Evolutionary conservation across 768 basidiomycete species (phyloP).

Genomic region (Kockovaella imperatae): DNA sequence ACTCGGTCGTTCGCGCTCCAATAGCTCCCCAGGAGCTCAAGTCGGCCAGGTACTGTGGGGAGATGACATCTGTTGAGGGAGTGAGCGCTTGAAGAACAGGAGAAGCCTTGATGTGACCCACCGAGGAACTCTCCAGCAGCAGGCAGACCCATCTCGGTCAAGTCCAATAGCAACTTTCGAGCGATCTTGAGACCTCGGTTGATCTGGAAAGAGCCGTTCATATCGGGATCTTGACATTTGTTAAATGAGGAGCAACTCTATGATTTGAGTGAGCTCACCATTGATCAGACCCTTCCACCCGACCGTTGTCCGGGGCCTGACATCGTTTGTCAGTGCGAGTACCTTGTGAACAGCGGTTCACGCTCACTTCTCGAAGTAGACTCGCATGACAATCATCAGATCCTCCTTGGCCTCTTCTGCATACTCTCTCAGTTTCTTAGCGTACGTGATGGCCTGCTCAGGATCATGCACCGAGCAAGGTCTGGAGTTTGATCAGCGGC

Average conservation of each 20-base stretch:
- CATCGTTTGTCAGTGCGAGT: neutral
- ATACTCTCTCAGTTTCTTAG: constrained; percentile 66
- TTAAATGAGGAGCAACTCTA: too few relatives aligned
- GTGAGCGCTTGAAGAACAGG: neutral
- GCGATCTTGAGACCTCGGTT: constrained; percentile 90
- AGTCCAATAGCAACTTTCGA: constrained; percentile 73
- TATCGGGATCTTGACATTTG: constrained; percentile 62
- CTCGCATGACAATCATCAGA: constrained; percentile 90
- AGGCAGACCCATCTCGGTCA: constrained; percentile 83
- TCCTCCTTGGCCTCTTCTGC: constrained; percentile 74
- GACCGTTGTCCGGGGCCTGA: constrained; percentile 67
- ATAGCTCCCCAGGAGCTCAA: constrained; percentile 55
- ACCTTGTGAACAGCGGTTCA: neutral
- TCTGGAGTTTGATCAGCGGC: constrained; percentile 41
- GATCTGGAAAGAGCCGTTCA: constrained; percentile 86
- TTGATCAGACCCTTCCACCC: constrained; percentile 99
- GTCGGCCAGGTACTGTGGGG: constrained; percentile 47
- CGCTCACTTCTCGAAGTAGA: constrained; percentile 84
- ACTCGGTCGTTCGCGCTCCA: constrained; percentile 50
- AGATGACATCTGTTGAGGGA: constrained; percentile 43
- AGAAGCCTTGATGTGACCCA: constrained; percentile 12
- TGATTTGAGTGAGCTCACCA: constrained; percentile 44
- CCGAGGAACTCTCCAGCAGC: constrained; percentile 91
- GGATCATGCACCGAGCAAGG: constrained; percentile 94
- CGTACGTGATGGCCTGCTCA: constrained; percentile 79